Base-by-base conservation (phyloP, 768 basidiomycete genomes). In the Rhizopogon rudus region DNA sequence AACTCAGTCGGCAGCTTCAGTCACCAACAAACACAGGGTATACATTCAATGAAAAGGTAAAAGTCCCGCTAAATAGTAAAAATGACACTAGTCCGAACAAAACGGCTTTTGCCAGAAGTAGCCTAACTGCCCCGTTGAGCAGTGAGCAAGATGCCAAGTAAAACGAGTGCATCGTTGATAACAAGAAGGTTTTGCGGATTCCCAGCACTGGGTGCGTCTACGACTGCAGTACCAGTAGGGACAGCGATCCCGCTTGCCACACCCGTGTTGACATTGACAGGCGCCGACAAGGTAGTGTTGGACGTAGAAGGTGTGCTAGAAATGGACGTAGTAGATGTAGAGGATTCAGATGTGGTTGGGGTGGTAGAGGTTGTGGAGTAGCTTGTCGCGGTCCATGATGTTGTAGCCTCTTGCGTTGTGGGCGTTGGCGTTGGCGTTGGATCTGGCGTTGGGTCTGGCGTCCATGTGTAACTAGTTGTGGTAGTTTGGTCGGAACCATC, bases 401-500 rank as follows among this genome's bases (percentile, higher is more conserved):
- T 10, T 33, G 6, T 31, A 31, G 31, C 8, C 8, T 33, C 10
- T 8, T 33, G 31, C 6, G 7, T 33, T 10, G 31, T 33, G 31
- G 31, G 10, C 35, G 16, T n/a, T n/a, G 40, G n/a, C 1, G 40
- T 40, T 3, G 40, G 40, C 16, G 3, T 16, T 3, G 48, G 46
- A 2, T 20, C 20, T 5, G 46, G 25, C 9, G 31, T 33, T 33
- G 31, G 31, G 2, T 33, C 31, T 9, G 31, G 31, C 8, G 31
- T 37, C 48, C 48, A 37, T 16, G 2, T 13, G 8, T 8, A 9
- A 16, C 35, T 37, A 14, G 20, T 20, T 35, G 46, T 13, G 9
- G 35, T 9, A 25, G 35, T 33, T 8, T 54, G 67, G 44, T 59
- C 67, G 31, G 64, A 66, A 31, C 67, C 77, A 51, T 75, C 75